A percentile compares a stretch with the other conserved stretches of the same genome.
These are phyloP conservation scores for Aegilops speltoides DNA, from an alignment of 176 grass and related monocot species.

Conservation along the genomic window DNA sequence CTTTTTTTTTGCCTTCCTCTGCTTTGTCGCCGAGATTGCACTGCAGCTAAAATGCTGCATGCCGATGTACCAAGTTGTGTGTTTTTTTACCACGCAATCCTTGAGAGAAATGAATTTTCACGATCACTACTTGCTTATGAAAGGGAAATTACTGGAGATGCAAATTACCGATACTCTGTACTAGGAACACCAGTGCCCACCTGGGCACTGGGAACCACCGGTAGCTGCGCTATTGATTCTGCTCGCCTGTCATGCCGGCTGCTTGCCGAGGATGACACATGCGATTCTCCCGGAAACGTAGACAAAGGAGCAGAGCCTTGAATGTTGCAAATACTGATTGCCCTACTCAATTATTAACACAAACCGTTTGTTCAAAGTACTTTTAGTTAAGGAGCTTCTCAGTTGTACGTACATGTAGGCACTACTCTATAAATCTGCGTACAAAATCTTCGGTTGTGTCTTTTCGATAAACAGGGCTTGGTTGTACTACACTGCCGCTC, in stretches of 20 bases:
- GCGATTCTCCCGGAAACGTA: not conserved
- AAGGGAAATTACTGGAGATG: not conserved
- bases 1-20: not conserved
- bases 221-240: not conserved
- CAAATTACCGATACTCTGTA: not conserved
- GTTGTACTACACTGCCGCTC: not conserved
- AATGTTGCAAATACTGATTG: conserved; percentile 20
- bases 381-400: not conserved
- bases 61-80: conserved; percentile 18
- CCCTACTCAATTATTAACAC: conserved; percentile 14
- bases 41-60: conserved; percentile 9
- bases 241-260: not conserved
- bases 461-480: not conserved
- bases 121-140: no score
- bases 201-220: not conserved
- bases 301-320: conserved; percentile 3
- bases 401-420: not conserved
- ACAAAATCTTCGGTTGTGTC: not conserved
- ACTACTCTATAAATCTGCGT: not conserved
- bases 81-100: conserved; percentile 35
- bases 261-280: conserved; percentile 21
- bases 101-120: not conserved
- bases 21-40: not conserved
- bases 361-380: not conserved
- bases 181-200: not conserved